A percentile compares a stretch with the other conserved stretches of the same genome.
Evolutionary conservation across 176 grass and related monocot genomes (phyloP).

Genomic region (Rhipidocladum racemiflorum): DNA sequence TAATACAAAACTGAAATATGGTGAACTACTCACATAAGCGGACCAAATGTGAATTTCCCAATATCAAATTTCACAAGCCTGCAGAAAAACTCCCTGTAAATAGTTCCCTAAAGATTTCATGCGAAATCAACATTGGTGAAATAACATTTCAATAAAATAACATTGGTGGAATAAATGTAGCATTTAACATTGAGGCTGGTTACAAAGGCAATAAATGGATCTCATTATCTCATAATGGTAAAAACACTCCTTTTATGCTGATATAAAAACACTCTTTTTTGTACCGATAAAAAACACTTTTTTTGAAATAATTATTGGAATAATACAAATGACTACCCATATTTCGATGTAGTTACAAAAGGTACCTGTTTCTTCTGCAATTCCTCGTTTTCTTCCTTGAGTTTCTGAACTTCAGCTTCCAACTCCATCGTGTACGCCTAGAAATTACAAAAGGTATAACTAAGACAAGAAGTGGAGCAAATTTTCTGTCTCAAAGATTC

Average conservation of each 20-base stretch:
- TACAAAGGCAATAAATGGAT: neutral
- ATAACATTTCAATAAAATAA: neutral
- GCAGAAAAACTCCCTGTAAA: neutral
- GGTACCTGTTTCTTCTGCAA: conserved; percentile 75
- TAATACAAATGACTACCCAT: neutral
- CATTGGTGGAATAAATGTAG: neutral
- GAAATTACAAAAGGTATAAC: conserved; percentile 12
- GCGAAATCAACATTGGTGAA: neutral
- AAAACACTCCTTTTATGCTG: neutral
- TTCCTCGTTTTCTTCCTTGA: conserved; percentile 64
- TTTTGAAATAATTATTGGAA: neutral
- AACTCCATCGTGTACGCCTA: conserved; percentile 81
- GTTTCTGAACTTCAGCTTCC: too few species aligned
- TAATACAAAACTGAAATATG: too few species aligned
- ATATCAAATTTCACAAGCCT: neutral
- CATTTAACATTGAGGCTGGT: neutral
- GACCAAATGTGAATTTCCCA: neutral
- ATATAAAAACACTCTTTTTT: neutral
- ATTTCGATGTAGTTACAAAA: neutral
- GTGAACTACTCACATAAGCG: neutral
- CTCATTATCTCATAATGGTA: neutral
- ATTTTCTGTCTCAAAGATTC: neutral
- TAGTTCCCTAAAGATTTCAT: neutral
- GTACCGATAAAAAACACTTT: neutral
- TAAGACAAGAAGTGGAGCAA: neutral